phyloP scores from a whole-genome alignment of 2,329 filamentous ascomycete genomes.

The Emmonsia crescens region DNA sequence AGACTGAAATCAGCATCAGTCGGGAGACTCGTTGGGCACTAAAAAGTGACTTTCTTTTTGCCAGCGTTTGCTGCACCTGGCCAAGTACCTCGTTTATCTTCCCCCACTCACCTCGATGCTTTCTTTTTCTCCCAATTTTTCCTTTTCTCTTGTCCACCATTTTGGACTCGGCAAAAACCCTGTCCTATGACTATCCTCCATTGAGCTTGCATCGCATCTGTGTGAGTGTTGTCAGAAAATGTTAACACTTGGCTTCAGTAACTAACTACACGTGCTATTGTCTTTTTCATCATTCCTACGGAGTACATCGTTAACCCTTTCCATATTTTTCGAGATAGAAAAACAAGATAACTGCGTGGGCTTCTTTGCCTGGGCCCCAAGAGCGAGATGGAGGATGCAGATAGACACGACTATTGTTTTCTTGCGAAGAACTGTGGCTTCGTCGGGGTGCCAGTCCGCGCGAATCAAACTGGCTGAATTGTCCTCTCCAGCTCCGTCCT shows the following conservation, averaged over 20 bases:
- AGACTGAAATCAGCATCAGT: not conserved
- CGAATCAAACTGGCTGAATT: not conserved
- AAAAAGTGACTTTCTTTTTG: not conserved
- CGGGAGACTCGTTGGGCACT: conserved; percentile 1
- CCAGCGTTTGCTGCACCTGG: not conserved
- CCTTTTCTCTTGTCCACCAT: not conserved
- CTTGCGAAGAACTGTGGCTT: not conserved
- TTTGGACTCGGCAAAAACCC: not conserved
- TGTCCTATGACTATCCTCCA: not conserved
- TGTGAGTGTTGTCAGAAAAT: not conserved
- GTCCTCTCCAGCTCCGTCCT: not conserved
- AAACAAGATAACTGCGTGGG: not conserved
- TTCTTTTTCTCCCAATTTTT: not conserved
- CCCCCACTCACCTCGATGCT: not conserved
- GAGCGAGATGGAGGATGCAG: not conserved
- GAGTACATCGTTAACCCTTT: not conserved
- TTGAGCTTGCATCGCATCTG: not conserved
- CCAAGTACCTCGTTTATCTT: not conserved
- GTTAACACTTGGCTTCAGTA: not conserved
- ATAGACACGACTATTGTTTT: not conserved
- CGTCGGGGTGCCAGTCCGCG: not conserved
- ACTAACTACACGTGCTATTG: not conserved
- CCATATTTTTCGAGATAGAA: too few relatives aligned
- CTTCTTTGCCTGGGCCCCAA: not conserved
- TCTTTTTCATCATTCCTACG: not conserved